Base-by-base conservation (phyloP, 1,284 basidiomycete species). In the Puccinia hordei region DNA sequence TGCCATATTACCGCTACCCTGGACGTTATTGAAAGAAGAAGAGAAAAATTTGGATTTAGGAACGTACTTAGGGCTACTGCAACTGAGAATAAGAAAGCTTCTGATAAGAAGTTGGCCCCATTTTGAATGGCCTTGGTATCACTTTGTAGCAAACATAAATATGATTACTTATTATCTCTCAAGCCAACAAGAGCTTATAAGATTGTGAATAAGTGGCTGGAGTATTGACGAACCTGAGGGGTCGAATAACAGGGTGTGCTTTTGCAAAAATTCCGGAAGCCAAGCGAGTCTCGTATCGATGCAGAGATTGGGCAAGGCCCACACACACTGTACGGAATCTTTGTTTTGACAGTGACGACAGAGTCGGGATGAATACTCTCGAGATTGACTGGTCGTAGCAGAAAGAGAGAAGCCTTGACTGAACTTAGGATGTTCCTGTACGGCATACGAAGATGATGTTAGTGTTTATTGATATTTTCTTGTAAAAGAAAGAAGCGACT, bases 51-150 rank as follows among this genome's bases (percentile, higher is more conserved):
- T 33, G 9, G 46, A 77, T 49, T 22, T 19, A 24, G 49, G 53
- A 22, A 68, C 61, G 22, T 33, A 77, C 74, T 77, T 53, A 77
- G 49, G 12, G 61, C 46, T 27, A 68, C 55, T 22, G 74, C 74
- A 0, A 77, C 74, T 9, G 74, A 66, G 51, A 77, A 77, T 30
- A 77, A 49, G 53, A 68, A 77, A 51, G 74, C 74, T 77, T 77
- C 74, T n/a, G 74, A 77, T 66, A 77, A 44, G 30, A 77, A 77
- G 24, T 77, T 68, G 24, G 74, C 74, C 8, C 74, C 74, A 68
- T 77, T 77, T 63, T 77, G 74, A 35, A 77, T 77, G 10, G 74
- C 74, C 51, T 77, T 77, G 17, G 74, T 57, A 33, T 77, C 74
- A 63, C 74, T 77, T 17, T 63, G 12, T 63, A 24, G 24, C 3